Base-by-base conservation (phyloP, 805 yeast genomes). In the Wickerhamiella lipophila region DNA sequence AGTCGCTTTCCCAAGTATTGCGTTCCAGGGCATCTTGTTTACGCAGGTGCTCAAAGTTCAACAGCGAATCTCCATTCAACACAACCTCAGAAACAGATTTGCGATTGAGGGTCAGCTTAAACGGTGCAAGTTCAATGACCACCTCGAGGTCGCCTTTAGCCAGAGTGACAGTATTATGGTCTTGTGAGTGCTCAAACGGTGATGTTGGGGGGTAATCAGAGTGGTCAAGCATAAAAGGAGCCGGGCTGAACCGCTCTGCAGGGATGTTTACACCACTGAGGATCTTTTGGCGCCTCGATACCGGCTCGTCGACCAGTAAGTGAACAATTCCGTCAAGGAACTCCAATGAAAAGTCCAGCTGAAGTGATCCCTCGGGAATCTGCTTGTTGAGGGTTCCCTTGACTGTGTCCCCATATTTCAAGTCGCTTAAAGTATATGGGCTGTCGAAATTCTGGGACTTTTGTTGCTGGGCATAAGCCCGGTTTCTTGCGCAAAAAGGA, bases 31-130 rank as follows among this genome's bases (percentile, higher is more conserved):
- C 63, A 6, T 68, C 73, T 52, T 62, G 58, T 0, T 70, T 61
- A 59, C 96, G 72, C 61, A 70, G 74, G 58, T 89, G 96, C 62
- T 92, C 99, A n/a, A 81, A 51, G 59, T 89, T 89, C 51, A 92
- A 65, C 42, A 85, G 73, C 29, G 75, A 68, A 38, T 79, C 69
- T 46, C 80, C 87, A 62, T 92, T 92, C 16, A 88, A 59, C 1
- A 75, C 65, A 11, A 86, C 56, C 52, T 77, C 76, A 0, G 64
- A 61, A 16, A 66, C 63, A 4, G 70, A 74, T 1, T 76, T 63
- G 47, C 74, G 67, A 19, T 49, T 67, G 1, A 86, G 57, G 1
- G 68, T 64, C 34, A 83, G 57, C 53, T 69, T 70, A 52, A 86
- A 69, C 0, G 82, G 78, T 9, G 60, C 57, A 39, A 71, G 62